Evolutionary conservation across 805 yeast genomes (phyloP), one percentile per base, ranked within the genome.

Genomic region (Lachancea thermotolerans): DNA sequence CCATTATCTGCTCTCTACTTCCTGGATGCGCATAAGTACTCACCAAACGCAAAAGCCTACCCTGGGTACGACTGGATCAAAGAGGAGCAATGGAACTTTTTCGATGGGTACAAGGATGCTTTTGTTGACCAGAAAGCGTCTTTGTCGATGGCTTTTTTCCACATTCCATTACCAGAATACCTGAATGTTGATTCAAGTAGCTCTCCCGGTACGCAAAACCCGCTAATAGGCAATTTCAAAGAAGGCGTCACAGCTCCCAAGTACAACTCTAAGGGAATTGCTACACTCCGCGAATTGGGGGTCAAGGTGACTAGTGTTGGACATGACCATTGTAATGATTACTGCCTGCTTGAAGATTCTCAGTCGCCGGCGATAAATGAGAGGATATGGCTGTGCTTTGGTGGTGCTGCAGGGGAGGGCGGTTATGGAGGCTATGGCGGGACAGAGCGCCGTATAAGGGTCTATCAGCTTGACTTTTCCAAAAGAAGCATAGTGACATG

Each of bases 251-350:
- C 93, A 1, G 91, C 95, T 0, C 93, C 97, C 4, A 69, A 60
- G 28, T 72, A 76, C 58, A 82, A 90, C 59, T 69, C 88, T 0
- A 83, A 85, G 8, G 83, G 84, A 42, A 69, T 88, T 42, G 66
- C 73, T 7, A 66, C 76, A 0, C 67, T 93, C 21, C 72, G 73
- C 6, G 67, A 74, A n/a, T 50, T 85, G 8, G 95, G 91, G 0
- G 89, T 93, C 1, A 68, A 76, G 28, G 87, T 86, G 0, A 77
- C 81, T 0, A 72, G 83, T 44, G 95, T 86, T 12, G 99, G 99
- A 0, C 99, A 93, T 62, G 99, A 93, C 58, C 99, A 93, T 62
- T 85, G 88, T 55, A 93, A 93, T 64, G 98, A 93, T 59, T 93
- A 77, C 61, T 93, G 99, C 65, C 65, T 86, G 48, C 65, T 72